Percentiles rank a stretch among this genome's conserved stretches.
Evolutionary conservation across 2,329 filamentous ascomycete species (phyloP).

Genomic region (Clarireedia monteithiana): DNA sequence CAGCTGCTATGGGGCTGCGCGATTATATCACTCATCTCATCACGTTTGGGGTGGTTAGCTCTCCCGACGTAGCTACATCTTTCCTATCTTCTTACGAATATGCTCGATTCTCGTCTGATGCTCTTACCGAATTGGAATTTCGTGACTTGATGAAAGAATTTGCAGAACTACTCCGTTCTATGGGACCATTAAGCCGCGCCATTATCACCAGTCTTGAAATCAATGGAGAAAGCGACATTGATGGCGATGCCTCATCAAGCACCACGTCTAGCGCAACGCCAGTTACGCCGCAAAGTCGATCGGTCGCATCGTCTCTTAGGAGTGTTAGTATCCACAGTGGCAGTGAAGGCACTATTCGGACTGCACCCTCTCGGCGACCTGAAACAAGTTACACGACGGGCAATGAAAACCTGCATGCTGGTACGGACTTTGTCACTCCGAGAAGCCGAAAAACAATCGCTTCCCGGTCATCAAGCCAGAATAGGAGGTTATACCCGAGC

Average conservation of each 20-base stretch:
- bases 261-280: constrained; percentile 14
- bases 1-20: constrained; percentile 63
- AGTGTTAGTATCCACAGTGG: constrained; percentile 18
- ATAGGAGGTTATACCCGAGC: constrained; percentile 17
- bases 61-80: constrained; percentile 38
- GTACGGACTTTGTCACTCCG: constrained; percentile 23
- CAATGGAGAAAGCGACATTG: constrained; percentile 23
- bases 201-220: constrained; percentile 20
- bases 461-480: constrained; percentile 20
- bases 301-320: constrained; percentile 17
- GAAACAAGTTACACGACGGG: constrained; percentile 11
- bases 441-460: constrained; percentile 15
- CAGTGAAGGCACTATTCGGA: constrained; percentile 27
- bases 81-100: constrained; percentile 77
- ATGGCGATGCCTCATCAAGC: constrained; percentile 21
- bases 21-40: constrained; percentile 70
- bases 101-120: constrained; percentile 69
- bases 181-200: constrained; percentile 43
- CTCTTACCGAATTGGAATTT: constrained; percentile 65
- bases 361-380: constrained; percentile 16
- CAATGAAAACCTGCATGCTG: constrained; percentile 15
- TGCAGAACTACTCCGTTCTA: constrained; percentile 68
- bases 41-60: constrained; percentile 56
- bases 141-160: constrained; percentile 76
- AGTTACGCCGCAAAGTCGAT: constrained; percentile 21